Evolutionary conservation across 2,329 filamentous ascomycete species (phyloP).

Genomic region (Claviceps pusilla): DNA sequence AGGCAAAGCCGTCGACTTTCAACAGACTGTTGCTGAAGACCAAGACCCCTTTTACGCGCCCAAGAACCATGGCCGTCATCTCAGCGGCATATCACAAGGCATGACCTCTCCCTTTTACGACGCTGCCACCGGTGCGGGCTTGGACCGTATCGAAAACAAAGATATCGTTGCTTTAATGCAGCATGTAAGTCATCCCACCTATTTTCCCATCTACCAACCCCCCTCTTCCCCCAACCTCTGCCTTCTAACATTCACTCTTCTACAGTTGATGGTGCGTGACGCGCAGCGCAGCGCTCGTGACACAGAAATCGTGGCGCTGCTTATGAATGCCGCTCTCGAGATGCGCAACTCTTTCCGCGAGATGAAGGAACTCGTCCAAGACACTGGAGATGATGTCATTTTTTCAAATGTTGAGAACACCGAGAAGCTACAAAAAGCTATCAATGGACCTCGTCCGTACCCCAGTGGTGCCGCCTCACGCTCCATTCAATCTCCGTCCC

Average conservation of each 20-base stretch:
- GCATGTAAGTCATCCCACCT: conserved; percentile 42
- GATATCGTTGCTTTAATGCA: conserved; percentile 97
- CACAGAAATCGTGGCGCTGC: conserved; percentile 86
- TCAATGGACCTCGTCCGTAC: conserved; percentile 75
- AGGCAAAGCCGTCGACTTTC: conserved; percentile 40
- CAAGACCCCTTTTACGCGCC: conserved; percentile 50
- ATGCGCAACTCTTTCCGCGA: conserved; percentile 96
- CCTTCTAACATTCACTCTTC: conserved; percentile 9
- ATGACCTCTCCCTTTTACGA: conserved; percentile 86
- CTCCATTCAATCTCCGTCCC: conserved; percentile 40
- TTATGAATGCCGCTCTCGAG: conserved; percentile 85
- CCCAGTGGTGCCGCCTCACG: conserved; percentile 47
- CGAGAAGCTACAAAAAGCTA: conserved; percentile 66
- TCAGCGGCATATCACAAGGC: conserved; percentile 84
- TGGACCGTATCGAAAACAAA: conserved; percentile 86
- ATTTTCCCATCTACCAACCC: not conserved
- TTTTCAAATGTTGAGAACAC: conserved; percentile 80
- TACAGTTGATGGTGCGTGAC: conserved; percentile 77
- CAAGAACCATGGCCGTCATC: conserved; percentile 46
- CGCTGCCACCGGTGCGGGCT: conserved; percentile 68
- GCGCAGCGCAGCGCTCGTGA: conserved; percentile 91
- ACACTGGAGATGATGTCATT: conserved; percentile 70
- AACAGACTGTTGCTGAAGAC: conserved; percentile 32
- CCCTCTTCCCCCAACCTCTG: no score
- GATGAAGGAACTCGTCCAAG: conserved; percentile 80